A percentile compares a stretch with the other conserved stretches of the same genome.
These are phyloP conservation scores for Pichia manshurica DNA, from an alignment of 805 yeast species.

Conservation along the genomic window DNA sequence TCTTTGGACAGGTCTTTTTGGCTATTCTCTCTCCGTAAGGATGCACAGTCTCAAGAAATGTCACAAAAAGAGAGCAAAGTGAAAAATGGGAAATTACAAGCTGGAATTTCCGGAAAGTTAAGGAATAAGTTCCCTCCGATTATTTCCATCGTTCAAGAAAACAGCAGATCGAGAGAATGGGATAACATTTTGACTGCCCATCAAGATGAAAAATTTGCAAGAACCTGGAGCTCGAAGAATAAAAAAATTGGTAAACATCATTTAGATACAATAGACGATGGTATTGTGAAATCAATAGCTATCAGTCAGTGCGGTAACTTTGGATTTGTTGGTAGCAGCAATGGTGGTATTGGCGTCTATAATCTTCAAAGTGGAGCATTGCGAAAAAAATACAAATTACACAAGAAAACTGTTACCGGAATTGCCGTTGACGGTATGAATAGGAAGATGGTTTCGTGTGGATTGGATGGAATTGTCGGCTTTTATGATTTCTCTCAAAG, in stretches of 20 bases:
- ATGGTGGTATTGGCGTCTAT: constrained; percentile 79
- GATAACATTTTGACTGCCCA: constrained; percentile 89
- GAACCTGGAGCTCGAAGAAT: constrained; percentile 81
- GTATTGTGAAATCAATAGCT: constrained; percentile 66
- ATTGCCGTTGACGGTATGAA: constrained; percentile 87
- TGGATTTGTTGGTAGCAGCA: constrained; percentile 82
- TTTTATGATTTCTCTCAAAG: constrained; percentile 80
- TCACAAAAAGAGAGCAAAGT: constrained; percentile 59
- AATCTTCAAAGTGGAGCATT: constrained; percentile 88
- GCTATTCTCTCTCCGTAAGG: constrained; percentile 89
- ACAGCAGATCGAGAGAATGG: constrained; percentile 83
- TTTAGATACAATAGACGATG: constrained; percentile 70
- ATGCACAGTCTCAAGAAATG: constrained; percentile 91
- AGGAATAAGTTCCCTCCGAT: constrained; percentile 77
- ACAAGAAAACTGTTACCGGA: constrained; percentile 81
- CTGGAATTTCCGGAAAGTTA: constrained; percentile 48
- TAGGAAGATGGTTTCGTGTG: constrained; percentile 76
- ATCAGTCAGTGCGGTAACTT: constrained; percentile 94
- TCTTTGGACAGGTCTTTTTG: constrained; percentile 83
- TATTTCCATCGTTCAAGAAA: constrained; percentile 61
- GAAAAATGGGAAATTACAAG: constrained; percentile 45
- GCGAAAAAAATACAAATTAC: constrained; percentile 63
- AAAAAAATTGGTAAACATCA: constrained; percentile 76
- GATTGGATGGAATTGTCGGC: constrained; percentile 84
- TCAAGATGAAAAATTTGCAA: constrained; percentile 72